Evolutionary conservation across 2,329 filamentous ascomycete genomes (phyloP), one percentile per base, ranked within the genome.

Genomic region (Fusarium xylarioides): DNA sequence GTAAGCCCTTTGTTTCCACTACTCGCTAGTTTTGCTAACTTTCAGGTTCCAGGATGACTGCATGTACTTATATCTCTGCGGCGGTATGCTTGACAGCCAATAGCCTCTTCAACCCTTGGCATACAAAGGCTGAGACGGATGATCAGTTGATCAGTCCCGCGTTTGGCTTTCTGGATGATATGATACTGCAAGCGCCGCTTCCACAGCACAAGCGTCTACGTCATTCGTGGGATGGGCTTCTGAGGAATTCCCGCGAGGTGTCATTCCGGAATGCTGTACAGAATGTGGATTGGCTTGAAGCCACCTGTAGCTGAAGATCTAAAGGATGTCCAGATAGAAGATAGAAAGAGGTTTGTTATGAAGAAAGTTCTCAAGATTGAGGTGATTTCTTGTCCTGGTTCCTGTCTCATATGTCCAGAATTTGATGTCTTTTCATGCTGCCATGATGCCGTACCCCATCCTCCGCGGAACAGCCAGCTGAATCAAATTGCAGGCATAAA

Each of bases 21-120:
- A 14, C 14, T 5, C 1, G 6, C 9, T 18, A 11, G 2, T 5
- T 15, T 26, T 5, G 18, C 23, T 63, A 23, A 59, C 4, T 7
- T 4, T 10, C n/a, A 5, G n/a, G 0, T 1, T 15, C 4, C 1
- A 67, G 64, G 64, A 67, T 67, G 64, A 67, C 64, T 1, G 28
- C 53, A 1, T 67, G 64, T 4, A 67, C 40, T 2, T 67, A 67
- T 1, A 46, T 67, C 21, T 59, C 62, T 6, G 62, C 44, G 0
- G 53, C 38, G 3, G 52, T 67, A 3, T 67, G 64, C 11, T 11
- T 67, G 3, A 53, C 63, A 2, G 64, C 64, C 10, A 67, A 66
- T 3, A 53, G 4, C 9, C 43, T 67, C 1, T 66, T 66, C 26
- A 50, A 52, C 12, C 61, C 62, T 10, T 35, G 12, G 15, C 43